Conservation (phyloP, 2,329 filamentous ascomycete species). For the Trichoderma aggressivum region DNA sequence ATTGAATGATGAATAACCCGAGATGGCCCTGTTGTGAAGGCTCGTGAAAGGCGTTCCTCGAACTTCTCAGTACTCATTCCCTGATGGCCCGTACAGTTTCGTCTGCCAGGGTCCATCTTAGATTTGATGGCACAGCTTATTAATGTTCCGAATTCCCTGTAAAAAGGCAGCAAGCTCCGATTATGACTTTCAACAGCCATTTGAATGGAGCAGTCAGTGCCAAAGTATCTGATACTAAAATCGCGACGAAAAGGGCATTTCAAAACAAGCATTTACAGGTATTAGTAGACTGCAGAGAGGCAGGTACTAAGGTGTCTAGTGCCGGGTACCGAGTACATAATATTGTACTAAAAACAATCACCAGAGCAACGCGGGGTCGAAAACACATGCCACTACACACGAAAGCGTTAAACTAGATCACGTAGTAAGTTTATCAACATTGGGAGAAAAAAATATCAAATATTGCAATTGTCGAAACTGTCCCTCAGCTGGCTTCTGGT, state of each 20-base stretch:
- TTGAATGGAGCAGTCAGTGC: neutral
- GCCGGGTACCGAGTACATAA: neutral
- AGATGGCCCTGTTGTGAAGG: neutral
- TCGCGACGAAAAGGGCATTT: neutral
- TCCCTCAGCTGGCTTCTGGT: neutral
- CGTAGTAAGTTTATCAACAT: neutral
- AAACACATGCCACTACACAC: slow-evolving; percentile 9
- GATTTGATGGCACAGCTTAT: neutral
- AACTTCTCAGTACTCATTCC: neutral
- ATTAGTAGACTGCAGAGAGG: neutral
- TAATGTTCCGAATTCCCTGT: neutral
- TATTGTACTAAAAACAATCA: neutral
- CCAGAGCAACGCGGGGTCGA: slow-evolving; percentile 12
- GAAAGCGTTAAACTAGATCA: neutral
- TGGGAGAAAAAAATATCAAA: neutral
- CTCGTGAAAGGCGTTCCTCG: neutral
- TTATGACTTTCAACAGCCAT: neutral
- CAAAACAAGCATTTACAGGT: too few species aligned
- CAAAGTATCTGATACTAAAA: neutral
- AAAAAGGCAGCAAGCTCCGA: neutral
- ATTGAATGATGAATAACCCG: slow-evolving; percentile 1
- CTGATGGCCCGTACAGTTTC: neutral
- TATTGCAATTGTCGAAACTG: neutral
- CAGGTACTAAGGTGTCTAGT: neutral
- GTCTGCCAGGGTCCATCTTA: neutral